Evolutionary conservation across 805 yeast species (phyloP).

Genomic region (Ogataea ganodermae): DNA sequence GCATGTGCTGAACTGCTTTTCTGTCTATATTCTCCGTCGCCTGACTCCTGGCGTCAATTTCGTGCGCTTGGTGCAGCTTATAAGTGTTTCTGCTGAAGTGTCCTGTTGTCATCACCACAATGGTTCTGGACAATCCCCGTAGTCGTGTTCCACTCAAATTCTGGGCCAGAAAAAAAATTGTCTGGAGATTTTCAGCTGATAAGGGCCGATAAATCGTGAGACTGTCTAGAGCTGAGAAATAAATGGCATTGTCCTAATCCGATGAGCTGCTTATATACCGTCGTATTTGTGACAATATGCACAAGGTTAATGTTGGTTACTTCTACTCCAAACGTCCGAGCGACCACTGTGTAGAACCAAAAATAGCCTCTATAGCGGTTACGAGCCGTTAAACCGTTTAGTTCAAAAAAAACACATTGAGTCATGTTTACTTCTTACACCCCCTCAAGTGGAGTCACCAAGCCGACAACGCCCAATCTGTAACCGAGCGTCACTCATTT

Average conservation of each 20-base stretch:
- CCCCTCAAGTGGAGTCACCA: not conserved
- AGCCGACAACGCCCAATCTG: no score
- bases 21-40: not conserved
- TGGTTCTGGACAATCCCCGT: not conserved
- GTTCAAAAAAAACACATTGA: not conserved
- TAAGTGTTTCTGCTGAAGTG: constrained; percentile 1
- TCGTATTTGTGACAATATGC: not conserved
- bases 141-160: not conserved
- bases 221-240: not conserved
- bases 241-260: not conserved
- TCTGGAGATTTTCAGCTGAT: constrained; percentile 1
- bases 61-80: not conserved
- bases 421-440: not conserved
- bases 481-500: no score
- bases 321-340: not conserved
- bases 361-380: constrained; percentile 3
- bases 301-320: no score
- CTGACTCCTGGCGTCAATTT: not conserved
- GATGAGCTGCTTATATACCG: not conserved
- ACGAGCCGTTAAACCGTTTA: not conserved
- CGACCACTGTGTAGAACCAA: not conserved
- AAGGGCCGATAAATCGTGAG: constrained; percentile 1
- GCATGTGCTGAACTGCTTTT: not conserved
- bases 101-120: constrained; percentile 3
- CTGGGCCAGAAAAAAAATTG: constrained; percentile 1